Percentiles rank a stretch among this genome's conserved stretches.
phyloP scores from a whole-genome alignment of 768 basidiomycete genomes.

The Coprinopsis strossmayeri region DNA sequence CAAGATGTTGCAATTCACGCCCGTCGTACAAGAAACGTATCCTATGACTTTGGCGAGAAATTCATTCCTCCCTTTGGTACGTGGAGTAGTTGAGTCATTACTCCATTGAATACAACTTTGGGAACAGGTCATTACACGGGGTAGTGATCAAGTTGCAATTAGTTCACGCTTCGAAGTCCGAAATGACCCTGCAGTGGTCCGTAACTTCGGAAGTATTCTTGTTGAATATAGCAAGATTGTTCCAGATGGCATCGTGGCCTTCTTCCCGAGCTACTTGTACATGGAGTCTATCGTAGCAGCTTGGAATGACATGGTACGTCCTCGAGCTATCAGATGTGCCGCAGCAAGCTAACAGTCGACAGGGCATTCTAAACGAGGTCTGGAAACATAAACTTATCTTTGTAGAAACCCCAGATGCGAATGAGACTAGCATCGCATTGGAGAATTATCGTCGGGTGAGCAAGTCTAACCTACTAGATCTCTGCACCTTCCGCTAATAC shows the following conservation, averaged over 20 bases:
- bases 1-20: constrained; percentile 97
- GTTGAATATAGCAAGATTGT: constrained; percentile 98
- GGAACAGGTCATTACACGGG: constrained; percentile 87
- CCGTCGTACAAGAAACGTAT: constrained; percentile 95
- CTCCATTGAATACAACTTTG: no score
- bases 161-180: constrained; percentile 98
- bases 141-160: constrained; percentile 97
- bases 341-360: constrained; percentile 4
- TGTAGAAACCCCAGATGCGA: constrained; percentile 98
- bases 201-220: constrained; percentile 97
- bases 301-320: constrained; percentile 99
- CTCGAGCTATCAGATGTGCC: constrained; percentile 10
- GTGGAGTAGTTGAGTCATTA: no score
- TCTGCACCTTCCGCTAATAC: constrained; percentile 5
- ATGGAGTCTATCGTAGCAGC: constrained; percentile 99
- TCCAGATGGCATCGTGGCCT: constrained; percentile 97
- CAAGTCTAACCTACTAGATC: background rate
- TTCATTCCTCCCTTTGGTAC: constrained; percentile 89
- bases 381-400: constrained; percentile 99
- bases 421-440: constrained; percentile 95
- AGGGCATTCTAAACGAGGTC: constrained; percentile 98
- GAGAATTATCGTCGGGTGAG: constrained; percentile 91
- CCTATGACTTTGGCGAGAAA: constrained; percentile 96
- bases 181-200: constrained; percentile 97
- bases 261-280: constrained; percentile 98